A percentile compares a stretch with the other conserved stretches of the same genome.
phyloP scores from a whole-genome alignment of 768 basidiomycete species.

The Leccinum ochraceum region DNA sequence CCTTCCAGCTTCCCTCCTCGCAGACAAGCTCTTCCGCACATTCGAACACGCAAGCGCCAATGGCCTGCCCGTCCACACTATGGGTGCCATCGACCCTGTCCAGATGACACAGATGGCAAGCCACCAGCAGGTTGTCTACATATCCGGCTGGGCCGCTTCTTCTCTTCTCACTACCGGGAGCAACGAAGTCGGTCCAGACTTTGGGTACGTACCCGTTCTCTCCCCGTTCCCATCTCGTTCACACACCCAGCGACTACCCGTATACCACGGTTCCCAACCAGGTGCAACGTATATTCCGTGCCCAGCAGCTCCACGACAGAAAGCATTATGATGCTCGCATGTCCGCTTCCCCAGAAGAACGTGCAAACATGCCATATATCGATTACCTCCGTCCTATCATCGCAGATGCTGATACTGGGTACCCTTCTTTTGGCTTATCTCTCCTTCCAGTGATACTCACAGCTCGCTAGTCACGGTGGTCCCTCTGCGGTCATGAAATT shows the following conservation, averaged over 20 bases:
- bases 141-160: constrained; percentile 92
- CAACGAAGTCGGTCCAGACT: constrained; percentile 91
- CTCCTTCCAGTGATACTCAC: constrained; percentile 8
- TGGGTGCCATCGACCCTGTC: constrained; percentile 92
- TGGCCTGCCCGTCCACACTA: constrained; percentile 78
- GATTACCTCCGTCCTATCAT: constrained; percentile 93
- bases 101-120: constrained; percentile 95
- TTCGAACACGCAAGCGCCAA: constrained; percentile 63
- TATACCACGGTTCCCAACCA: constrained; percentile 97
- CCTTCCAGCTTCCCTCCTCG: constrained; percentile 72
- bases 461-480: constrained; percentile 73
- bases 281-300: constrained; percentile 87
- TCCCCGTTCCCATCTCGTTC: not conserved
- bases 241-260: constrained; percentile 74
- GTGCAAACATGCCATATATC: constrained; percentile 71
- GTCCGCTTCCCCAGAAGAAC: constrained; percentile 58
- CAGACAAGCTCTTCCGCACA: constrained; percentile 79
- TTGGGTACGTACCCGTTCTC: constrained; percentile 52
- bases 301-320: constrained; percentile 90
- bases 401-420: constrained; percentile 96
- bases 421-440: constrained; percentile 20
- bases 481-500: constrained; percentile 95
- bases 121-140: constrained; percentile 83
- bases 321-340: constrained; percentile 91
- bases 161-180: constrained; percentile 86